These are phyloP conservation scores for Styphnolobium japonicum DNA, from an alignment of 306 rosid genomes.

Conservation along the genomic window DNA sequence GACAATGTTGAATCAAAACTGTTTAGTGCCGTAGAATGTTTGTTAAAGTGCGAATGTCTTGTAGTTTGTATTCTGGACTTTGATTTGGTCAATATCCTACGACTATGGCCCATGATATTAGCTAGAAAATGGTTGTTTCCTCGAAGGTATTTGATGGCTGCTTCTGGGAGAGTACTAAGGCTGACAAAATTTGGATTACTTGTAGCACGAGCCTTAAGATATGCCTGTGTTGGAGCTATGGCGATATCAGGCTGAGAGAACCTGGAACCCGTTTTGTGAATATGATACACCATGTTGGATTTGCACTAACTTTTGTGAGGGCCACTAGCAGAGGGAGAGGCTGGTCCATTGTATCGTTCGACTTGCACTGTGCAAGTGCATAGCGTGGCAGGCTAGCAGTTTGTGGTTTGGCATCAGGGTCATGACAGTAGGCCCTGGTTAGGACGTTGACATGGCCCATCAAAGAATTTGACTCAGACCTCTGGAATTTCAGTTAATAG, in stretches of 20 bases:
- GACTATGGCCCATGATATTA: background rate
- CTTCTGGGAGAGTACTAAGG: background rate
- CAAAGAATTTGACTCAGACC: background rate
- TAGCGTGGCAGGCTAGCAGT: too few relatives aligned
- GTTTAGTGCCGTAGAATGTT: conserved; percentile 42
- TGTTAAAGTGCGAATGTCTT: conserved; percentile 43
- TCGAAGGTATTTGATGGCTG: background rate
- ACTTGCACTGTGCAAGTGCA: too few relatives aligned
- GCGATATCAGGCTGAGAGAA: background rate
- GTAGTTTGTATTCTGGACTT: conserved; percentile 35
- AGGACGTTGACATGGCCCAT: background rate
- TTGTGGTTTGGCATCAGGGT: too few relatives aligned
- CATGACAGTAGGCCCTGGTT: background rate
- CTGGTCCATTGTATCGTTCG: background rate
- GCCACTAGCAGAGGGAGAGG: background rate
- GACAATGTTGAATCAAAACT: conserved; percentile 46
- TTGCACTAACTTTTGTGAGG: background rate
- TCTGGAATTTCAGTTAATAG: background rate
- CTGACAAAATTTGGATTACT: conserved; percentile 2
- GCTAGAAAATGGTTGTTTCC: conserved; percentile 13
- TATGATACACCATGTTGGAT: background rate
- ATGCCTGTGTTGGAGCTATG: background rate
- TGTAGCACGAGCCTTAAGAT: background rate
- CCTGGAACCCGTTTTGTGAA: background rate
- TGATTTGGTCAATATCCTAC: conserved; percentile 20